These are phyloP conservation scores for Tuber magnatum DNA, from an alignment of 495 filamentous ascomycete genomes.

Conservation along the genomic window DNA sequence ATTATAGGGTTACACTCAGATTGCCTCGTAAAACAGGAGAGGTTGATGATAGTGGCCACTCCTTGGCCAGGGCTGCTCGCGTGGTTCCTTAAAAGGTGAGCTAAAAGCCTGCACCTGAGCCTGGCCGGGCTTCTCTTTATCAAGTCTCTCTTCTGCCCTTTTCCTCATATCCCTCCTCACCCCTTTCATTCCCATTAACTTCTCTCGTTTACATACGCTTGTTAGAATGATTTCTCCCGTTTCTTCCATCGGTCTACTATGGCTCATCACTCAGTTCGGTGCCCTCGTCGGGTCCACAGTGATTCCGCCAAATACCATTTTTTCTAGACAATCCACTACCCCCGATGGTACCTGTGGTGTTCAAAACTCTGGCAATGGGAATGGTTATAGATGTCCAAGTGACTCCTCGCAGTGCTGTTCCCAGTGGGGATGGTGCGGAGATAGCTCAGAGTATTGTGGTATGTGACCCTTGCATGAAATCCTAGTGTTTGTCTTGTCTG, in stretches of 20 bases:
- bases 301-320: conserved; percentile 9
- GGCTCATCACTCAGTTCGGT: conserved; percentile 13
- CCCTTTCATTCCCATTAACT: neutral
- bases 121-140: neutral
- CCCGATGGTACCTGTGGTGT: conserved; percentile 27
- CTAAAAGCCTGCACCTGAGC: neutral
- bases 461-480: conserved; percentile 7
- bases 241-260: conserved; percentile 18
- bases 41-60: neutral
- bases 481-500: neutral
- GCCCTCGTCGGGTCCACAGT: conserved; percentile 16
- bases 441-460: conserved; percentile 33
- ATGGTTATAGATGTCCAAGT: conserved; percentile 23
- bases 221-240: conserved; percentile 18
- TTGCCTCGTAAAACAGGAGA: neutral
- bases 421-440: conserved; percentile 40
- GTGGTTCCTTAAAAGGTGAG: neutral
- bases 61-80: neutral
- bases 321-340: conserved; percentile 15
- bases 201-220: neutral
- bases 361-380: neutral
- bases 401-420: conserved; percentile 28
- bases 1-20: neutral
- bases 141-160: neutral
- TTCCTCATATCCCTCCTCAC: neutral